Conservation (phyloP, 371 early-diverging fungal species). For the Mortierella sp. region DNA sequence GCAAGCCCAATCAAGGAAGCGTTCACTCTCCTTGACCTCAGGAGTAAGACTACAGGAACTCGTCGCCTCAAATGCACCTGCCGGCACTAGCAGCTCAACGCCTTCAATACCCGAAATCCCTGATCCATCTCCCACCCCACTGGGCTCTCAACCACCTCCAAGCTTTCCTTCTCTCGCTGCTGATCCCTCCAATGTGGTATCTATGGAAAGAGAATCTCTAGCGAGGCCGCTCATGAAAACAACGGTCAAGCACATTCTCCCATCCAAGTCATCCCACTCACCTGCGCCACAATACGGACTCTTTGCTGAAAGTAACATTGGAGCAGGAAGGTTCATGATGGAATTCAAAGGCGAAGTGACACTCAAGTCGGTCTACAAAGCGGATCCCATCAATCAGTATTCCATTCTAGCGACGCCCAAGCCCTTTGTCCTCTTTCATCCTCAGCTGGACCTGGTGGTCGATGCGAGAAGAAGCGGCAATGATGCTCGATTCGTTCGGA, state of each 20-base stretch:
- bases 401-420: slow-evolving; percentile 68
- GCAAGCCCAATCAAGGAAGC: slow-evolving; percentile 55
- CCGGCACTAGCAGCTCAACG: slow-evolving; percentile 5
- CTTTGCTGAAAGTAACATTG: slow-evolving; percentile 75
- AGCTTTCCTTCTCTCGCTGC: slow-evolving; percentile 1
- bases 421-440: slow-evolving; percentile 80
- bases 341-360: slow-evolving; percentile 80
- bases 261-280: slow-evolving; percentile 40
- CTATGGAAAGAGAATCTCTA: slow-evolving; percentile 58
- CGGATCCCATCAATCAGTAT: slow-evolving; percentile 69
- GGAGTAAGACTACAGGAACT: slow-evolving; percentile 48
- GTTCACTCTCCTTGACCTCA: slow-evolving; percentile 53
- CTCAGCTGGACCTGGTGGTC: slow-evolving; percentile 74
- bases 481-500: slow-evolving; percentile 76
- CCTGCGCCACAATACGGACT: slow-evolving; percentile 63
- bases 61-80: slow-evolving; percentile 26
- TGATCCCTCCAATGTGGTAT: slow-evolving; percentile 37
- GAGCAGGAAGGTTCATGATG: slow-evolving; percentile 68
- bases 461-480: slow-evolving; percentile 80
- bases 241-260: slow-evolving; percentile 47
- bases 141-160: slow-evolving; percentile 15
- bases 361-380: slow-evolving; percentile 74
- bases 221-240: slow-evolving; percentile 46
- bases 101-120: slow-evolving; percentile 12
- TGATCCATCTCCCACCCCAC: slow-evolving; percentile 3